Evolutionary conservation across 345 rosid species (phyloP).

Genomic region (Aquilaria sinensis): DNA sequence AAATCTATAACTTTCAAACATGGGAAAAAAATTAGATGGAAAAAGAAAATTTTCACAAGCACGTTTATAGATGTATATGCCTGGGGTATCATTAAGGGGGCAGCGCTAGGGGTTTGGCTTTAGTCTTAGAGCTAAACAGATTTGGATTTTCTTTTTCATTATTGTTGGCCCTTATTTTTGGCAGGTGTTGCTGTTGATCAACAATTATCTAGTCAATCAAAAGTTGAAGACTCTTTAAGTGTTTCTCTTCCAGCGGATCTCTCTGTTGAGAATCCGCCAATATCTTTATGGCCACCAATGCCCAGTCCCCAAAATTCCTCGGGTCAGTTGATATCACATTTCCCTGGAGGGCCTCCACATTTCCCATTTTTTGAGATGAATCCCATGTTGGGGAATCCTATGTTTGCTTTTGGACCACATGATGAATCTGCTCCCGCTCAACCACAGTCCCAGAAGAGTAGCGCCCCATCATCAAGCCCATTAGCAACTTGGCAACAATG

Average conservation of each 20-base stretch:
- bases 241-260: slow-evolving; percentile 97
- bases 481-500: slow-evolving; percentile 75
- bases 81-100: not conserved
- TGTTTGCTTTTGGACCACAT: slow-evolving; percentile 87
- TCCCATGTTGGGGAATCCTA: slow-evolving; percentile 80
- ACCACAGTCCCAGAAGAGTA: slow-evolving; percentile 70
- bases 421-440: slow-evolving; percentile 66
- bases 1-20: too few species aligned
- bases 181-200: slow-evolving; percentile 49
- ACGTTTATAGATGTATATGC: not conserved
- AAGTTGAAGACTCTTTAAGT: slow-evolving; percentile 75
- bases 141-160: not conserved
- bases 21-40: too few species aligned
- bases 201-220: slow-evolving; percentile 47
- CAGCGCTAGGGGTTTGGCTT: too few species aligned
- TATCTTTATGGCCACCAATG: slow-evolving; percentile 77
- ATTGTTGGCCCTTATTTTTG: slow-evolving; percentile 17
- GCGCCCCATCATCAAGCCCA: slow-evolving; percentile 50
- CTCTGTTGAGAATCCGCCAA: slow-evolving; percentile 81
- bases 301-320: slow-evolving; percentile 72
- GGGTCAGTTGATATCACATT: slow-evolving; percentile 75
- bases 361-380: slow-evolving; percentile 93
- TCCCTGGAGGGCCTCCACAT: slow-evolving; percentile 72
- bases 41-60: too few species aligned
- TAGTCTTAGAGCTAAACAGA: too few species aligned